A percentile compares a stretch with the other conserved stretches of the same genome.
Conservation (phyloP, 495 filamentous ascomycete species). For the Aspergillus ellipticus region DNA sequence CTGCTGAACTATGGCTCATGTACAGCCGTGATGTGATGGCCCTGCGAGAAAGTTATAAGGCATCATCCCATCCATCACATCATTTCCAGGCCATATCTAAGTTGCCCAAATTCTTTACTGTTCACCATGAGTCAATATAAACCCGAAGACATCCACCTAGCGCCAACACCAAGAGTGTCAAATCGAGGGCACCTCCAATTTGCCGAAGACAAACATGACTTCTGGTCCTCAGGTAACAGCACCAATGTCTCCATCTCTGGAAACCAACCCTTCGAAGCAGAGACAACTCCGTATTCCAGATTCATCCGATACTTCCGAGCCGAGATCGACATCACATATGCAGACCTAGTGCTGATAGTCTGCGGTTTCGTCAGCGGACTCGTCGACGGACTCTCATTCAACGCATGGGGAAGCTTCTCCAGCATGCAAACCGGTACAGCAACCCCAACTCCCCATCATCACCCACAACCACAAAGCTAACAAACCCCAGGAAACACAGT, state of each 20-base stretch:
- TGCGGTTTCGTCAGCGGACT: constrained; percentile 38
- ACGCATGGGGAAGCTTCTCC: constrained; percentile 54
- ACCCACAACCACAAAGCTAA: background rate
- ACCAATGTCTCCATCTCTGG: constrained; percentile 24
- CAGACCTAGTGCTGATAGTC: constrained; percentile 34
- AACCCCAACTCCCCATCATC: background rate
- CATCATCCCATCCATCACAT: background rate
- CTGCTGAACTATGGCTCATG: background rate
- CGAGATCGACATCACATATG: constrained; percentile 22
- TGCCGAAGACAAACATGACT: constrained; percentile 17
- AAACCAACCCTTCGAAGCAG: constrained; percentile 15
- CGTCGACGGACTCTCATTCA: constrained; percentile 38
- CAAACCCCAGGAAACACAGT: constrained; percentile 33
- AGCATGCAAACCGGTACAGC: constrained; percentile 54
- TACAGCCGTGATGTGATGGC: background rate
- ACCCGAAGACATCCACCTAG: background rate
- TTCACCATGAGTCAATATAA: background rate
- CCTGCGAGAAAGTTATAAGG: background rate
- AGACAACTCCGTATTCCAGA: constrained; percentile 11
- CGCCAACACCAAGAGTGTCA: background rate
- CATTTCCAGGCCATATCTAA: background rate
- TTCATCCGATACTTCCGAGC: constrained; percentile 17
- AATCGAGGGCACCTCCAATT: background rate
- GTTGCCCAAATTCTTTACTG: background rate
- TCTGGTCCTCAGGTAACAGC: constrained; percentile 25